Evolutionary conservation across 495 filamentous ascomycete species (phyloP).

Genomic region (Geoglossum glabrum): DNA sequence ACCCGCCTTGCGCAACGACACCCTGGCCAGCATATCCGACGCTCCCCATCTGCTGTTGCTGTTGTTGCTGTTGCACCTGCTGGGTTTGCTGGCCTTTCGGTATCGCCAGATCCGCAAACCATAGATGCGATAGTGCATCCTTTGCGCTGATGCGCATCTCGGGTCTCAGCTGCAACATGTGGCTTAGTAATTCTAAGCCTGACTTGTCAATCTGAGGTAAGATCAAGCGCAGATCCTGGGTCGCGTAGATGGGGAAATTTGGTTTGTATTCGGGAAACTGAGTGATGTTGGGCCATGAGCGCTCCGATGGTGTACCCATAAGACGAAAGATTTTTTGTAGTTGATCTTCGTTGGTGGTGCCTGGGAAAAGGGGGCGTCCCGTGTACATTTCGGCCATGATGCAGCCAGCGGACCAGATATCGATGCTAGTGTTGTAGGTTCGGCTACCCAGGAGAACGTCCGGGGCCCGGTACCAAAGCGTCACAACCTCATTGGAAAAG

Average conservation of each 20-base stretch:
- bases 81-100: conserved; percentile 24
- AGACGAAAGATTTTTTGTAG: conserved; percentile 88
- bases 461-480: conserved; percentile 87
- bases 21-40: neutral
- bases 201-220: conserved; percentile 73
- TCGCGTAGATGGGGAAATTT: conserved; percentile 86
- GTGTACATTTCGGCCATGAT: conserved; percentile 99
- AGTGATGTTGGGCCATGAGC: conserved; percentile 79
- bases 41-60: conserved; percentile 1
- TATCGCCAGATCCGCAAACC: conserved; percentile 55
- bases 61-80: conserved; percentile 4
- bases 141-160: conserved; percentile 76
- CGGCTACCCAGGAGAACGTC: conserved; percentile 79
- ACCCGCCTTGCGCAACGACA: conserved; percentile 4
- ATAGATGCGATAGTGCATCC: conserved; percentile 70
- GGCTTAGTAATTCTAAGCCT: conserved; percentile 66
- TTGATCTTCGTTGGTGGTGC: conserved; percentile 92
- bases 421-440: conserved; percentile 93
- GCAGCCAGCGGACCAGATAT: conserved; percentile 93
- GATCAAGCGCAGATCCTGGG: conserved; percentile 68
- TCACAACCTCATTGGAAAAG: conserved; percentile 95
- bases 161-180: conserved; percentile 83
- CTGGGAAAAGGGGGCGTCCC: conserved; percentile 78
- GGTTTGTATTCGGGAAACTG: conserved; percentile 87
- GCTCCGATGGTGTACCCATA: conserved; percentile 87